A percentile compares a stretch with the other conserved stretches of the same genome.
These are phyloP conservation scores for Mycena rebaudengoi DNA, from an alignment of 768 basidiomycete species.

Conservation along the genomic window DNA sequence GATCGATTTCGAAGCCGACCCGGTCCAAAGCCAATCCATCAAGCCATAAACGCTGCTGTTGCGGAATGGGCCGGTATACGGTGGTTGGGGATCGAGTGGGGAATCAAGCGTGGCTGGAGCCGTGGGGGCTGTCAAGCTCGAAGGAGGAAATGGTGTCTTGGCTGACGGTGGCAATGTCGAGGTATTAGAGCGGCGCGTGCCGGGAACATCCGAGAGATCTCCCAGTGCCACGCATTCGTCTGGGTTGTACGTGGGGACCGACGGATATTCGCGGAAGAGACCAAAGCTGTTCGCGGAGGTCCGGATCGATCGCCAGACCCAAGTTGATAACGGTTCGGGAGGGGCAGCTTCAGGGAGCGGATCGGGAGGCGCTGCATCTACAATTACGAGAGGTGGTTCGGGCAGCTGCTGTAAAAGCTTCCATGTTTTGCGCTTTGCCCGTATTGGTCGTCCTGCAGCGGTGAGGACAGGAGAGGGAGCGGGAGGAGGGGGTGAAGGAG, in stretches of 20 bases:
- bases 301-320: constrained; percentile 8
- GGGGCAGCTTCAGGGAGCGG: not conserved
- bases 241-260: constrained; percentile 25
- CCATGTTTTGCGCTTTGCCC: constrained; percentile 25
- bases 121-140: not conserved
- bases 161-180: not conserved
- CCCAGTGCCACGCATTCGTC: constrained; percentile 8
- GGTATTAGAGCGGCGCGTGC: not conserved
- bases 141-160: not conserved
- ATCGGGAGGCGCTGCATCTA: not conserved
- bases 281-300: constrained; percentile 23
- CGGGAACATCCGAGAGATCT: not conserved
- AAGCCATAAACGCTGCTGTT: constrained; percentile 19
- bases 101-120: not conserved
- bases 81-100: not conserved
- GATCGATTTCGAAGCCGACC: not conserved
- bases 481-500: not conserved
- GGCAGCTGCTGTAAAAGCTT: constrained; percentile 28
- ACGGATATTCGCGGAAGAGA: constrained; percentile 19
- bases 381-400: not conserved
- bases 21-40: constrained; percentile 31
- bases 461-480: not conserved
- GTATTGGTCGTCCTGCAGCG: constrained; percentile 5
- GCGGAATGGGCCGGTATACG: constrained; percentile 17
- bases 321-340: not conserved